Conservation (phyloP, 2,329 filamentous ascomycete genomes). For the Sphaceloma murrayae region DNA sequence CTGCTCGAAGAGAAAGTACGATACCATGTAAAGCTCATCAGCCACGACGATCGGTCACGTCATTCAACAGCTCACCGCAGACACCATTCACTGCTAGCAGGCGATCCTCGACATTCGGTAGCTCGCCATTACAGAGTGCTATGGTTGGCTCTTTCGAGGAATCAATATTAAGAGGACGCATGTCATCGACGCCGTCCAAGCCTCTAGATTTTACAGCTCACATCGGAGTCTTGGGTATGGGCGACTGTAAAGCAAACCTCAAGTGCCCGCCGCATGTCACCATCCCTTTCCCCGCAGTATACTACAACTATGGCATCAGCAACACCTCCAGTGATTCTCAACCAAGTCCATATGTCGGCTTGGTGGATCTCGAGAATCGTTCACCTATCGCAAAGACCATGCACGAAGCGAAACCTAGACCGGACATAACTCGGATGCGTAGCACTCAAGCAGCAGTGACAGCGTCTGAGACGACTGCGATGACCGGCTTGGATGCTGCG, state of each 20-base stretch:
- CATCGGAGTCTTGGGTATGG: slow-evolving; percentile 83
- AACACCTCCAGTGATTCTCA: slow-evolving; percentile 61
- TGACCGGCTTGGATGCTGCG: slow-evolving; percentile 20
- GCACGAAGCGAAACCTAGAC: no score
- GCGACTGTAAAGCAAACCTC: slow-evolving; percentile 76
- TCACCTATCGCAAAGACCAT: slow-evolving; percentile 19
- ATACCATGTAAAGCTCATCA: slow-evolving; percentile 69
- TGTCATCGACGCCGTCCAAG: slow-evolving; percentile 92
- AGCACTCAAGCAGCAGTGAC: no score
- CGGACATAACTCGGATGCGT: neutral
- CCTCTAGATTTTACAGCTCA: slow-evolving; percentile 89
- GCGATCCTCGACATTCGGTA: slow-evolving; percentile 65
- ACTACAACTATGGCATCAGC: slow-evolving; percentile 79
- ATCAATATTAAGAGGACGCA: slow-evolving; percentile 84
- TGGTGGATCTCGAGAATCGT: slow-evolving; percentile 80
- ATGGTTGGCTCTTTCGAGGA: slow-evolving; percentile 99
- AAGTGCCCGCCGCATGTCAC: slow-evolving; percentile 84
- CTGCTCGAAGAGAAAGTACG: slow-evolving; percentile 49
- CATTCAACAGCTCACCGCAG: slow-evolving; percentile 40
- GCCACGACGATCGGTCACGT: slow-evolving; percentile 64
- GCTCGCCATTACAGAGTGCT: slow-evolving; percentile 72
- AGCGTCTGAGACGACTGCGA: slow-evolving; percentile 15
- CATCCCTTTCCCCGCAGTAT: slow-evolving; percentile 85
- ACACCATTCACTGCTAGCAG: slow-evolving; percentile 42
- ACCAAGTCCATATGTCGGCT: slow-evolving; percentile 90